Evolutionary conservation across 805 yeast species (phyloP).

Genomic region (Candida sonorensis): DNA sequence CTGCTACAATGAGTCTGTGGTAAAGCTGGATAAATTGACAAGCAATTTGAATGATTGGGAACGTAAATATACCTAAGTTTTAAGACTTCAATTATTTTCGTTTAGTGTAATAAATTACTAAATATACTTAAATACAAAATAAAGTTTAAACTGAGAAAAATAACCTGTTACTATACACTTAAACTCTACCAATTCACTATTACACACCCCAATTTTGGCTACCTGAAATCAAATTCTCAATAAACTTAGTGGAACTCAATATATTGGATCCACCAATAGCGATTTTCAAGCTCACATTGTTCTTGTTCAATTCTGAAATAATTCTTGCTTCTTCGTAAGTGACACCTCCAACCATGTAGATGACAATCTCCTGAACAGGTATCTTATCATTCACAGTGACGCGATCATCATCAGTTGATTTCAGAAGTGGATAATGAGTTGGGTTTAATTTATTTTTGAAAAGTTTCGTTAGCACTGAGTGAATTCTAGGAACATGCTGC

Average conservation of each 20-base stretch:
- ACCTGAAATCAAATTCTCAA: conserved; percentile 22
- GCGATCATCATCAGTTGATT: conserved; percentile 12
- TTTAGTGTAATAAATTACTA: too few relatives aligned
- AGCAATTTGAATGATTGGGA: conserved; percentile 75
- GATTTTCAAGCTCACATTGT: conserved; percentile 52
- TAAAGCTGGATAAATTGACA: conserved; percentile 66
- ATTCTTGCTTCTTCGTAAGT: conserved; percentile 90
- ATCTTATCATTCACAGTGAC: conserved; percentile 17
- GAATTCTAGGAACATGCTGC: conserved; percentile 82
- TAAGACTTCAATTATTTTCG: conserved; percentile 5
- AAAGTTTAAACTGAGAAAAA: too few relatives aligned
- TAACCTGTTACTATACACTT: too few relatives aligned
- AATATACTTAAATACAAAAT: too few relatives aligned
- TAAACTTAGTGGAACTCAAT: conserved; percentile 37
- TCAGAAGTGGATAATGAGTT: conserved; percentile 12
- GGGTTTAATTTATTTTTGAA: conserved; percentile 33
- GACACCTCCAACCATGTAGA: conserved; percentile 79
- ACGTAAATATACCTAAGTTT: conserved; percentile 49
- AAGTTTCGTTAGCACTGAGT: conserved; percentile 35
- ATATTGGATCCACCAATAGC: conserved; percentile 79
- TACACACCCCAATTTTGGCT: too few relatives aligned
- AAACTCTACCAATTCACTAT: too few relatives aligned
- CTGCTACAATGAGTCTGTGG: conserved; percentile 53
- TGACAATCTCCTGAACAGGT: conserved; percentile 57
- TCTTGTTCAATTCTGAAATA: conserved; percentile 60